phyloP scores from a whole-genome alignment of 176 grass and related monocot genomes.

The Cenchrus purpureus region DNA sequence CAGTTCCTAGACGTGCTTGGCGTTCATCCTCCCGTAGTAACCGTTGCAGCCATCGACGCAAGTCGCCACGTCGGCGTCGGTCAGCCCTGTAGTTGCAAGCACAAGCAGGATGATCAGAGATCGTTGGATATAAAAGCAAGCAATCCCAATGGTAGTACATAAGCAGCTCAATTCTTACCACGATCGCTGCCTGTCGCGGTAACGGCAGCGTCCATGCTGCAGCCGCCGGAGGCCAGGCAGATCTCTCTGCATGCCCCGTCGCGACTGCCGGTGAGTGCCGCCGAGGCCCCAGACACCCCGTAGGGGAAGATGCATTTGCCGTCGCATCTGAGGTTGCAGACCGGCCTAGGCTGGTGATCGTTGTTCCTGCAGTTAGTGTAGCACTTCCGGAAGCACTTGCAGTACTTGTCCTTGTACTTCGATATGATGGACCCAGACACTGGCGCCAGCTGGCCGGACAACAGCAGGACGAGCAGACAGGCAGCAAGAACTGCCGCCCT shows the following conservation, averaged over 20 bases:
- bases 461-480: neutral
- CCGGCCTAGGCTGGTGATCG: neutral
- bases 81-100: neutral
- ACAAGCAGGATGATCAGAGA: neutral
- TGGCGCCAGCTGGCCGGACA: neutral
- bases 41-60: conserved; percentile 7
- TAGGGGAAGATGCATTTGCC: neutral
- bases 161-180: neutral
- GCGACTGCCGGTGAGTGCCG: neutral
- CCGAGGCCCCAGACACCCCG: neutral
- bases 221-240: neutral
- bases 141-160: neutral
- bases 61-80: neutral
- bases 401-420: neutral
- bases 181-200: neutral
- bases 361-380: neutral
- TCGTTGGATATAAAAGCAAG: neutral
- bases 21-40: neutral
- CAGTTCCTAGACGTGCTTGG: neutral
- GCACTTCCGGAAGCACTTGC: neutral
- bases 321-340: neutral
- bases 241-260: neutral
- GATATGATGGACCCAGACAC: neutral
- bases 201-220: neutral
- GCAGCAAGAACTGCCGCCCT: neutral